phyloP scores from a whole-genome alignment of 805 yeast genomes.

The Torulaspora quercuum region DNA sequence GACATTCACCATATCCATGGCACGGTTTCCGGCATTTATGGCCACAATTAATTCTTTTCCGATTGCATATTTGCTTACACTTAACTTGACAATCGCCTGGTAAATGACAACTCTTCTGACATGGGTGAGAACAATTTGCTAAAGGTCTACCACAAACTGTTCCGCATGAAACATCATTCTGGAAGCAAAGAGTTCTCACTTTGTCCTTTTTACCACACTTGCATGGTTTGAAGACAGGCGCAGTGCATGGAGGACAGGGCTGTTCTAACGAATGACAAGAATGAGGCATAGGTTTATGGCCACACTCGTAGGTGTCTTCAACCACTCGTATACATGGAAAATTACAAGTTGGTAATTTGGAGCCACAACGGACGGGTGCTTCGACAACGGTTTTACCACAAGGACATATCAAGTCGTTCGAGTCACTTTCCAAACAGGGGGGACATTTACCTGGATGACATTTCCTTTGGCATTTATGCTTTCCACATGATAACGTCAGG shows the following conservation, averaged over 20 bases:
- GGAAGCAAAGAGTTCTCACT: slow-evolving; percentile 66
- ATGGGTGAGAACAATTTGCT: slow-evolving; percentile 48
- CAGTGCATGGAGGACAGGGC: slow-evolving; percentile 76
- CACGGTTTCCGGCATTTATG: slow-evolving; percentile 65
- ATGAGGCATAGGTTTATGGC: slow-evolving; percentile 68
- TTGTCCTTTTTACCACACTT: slow-evolving; percentile 52
- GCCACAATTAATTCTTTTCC: slow-evolving; percentile 53
- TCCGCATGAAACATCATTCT: slow-evolving; percentile 65
- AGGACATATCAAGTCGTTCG: slow-evolving; percentile 71
- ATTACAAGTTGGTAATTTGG: slow-evolving; percentile 58
- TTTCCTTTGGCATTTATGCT: slow-evolving; percentile 62
- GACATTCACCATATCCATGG: slow-evolving; percentile 56
- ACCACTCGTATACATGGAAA: slow-evolving; percentile 57
- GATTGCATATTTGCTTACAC: slow-evolving; percentile 61
- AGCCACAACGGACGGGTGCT: slow-evolving; percentile 87
- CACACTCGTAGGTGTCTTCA: slow-evolving; percentile 48
- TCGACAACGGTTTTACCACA: slow-evolving; percentile 75
- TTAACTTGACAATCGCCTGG: slow-evolving; percentile 55
- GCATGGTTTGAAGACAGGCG: slow-evolving; percentile 53
- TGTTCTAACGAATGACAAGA: slow-evolving; percentile 65
- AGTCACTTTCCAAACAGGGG: slow-evolving; percentile 76
- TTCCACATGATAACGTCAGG: slow-evolving; percentile 58
- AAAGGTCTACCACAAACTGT: slow-evolving; percentile 53
- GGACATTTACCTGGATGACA: slow-evolving; percentile 81
- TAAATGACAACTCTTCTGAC: slow-evolving; percentile 54